These are phyloP conservation scores for Pseudocercospora musae DNA, from an alignment of 2,329 filamentous ascomycete genomes.

Conservation along the genomic window DNA sequence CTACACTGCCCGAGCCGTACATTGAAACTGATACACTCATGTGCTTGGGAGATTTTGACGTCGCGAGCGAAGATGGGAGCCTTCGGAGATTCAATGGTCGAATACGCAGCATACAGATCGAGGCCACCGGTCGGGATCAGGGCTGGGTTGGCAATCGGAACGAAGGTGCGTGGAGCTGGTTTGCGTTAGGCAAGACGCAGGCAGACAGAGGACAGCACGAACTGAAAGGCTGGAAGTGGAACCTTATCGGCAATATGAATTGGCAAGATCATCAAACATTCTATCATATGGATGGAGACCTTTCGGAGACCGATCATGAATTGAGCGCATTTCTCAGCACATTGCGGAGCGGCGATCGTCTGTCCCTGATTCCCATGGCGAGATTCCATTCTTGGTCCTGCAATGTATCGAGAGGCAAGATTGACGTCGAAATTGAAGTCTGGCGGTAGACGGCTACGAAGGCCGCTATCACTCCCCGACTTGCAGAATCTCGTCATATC, in stretches of 20 bases:
- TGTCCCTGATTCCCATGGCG: constrained; percentile 20
- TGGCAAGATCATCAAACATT: constrained; percentile 8
- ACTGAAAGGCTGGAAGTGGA: constrained; percentile 6
- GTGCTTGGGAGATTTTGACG: constrained; percentile 5
- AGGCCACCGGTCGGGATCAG: constrained; percentile 16
- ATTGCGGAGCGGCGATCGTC: constrained; percentile 14
- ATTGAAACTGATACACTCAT: constrained; percentile 13
- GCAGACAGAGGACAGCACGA: neutral
- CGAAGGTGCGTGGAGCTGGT: constrained; percentile 17
- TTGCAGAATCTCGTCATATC: neutral
- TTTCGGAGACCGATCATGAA: constrained; percentile 2
- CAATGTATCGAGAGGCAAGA: constrained; percentile 11
- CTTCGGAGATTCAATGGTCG: constrained; percentile 2
- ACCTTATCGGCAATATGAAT: constrained; percentile 7
- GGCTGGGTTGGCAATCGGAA: constrained; percentile 13
- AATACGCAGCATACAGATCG: constrained; percentile 9
- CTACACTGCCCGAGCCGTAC: constrained; percentile 5
- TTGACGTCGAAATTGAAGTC: constrained; percentile 21
- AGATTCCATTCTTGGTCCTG: constrained; percentile 17
- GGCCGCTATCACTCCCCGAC: neutral
- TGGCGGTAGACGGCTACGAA: constrained; percentile 6
- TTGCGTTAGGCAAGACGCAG: constrained; percentile 14
- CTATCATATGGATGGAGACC: neutral
- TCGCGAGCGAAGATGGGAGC: neutral
- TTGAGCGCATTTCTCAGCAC: constrained; percentile 7